Conservation (phyloP, 2,329 filamentous ascomycete genomes). For the Sarocladium strictum region DNA sequence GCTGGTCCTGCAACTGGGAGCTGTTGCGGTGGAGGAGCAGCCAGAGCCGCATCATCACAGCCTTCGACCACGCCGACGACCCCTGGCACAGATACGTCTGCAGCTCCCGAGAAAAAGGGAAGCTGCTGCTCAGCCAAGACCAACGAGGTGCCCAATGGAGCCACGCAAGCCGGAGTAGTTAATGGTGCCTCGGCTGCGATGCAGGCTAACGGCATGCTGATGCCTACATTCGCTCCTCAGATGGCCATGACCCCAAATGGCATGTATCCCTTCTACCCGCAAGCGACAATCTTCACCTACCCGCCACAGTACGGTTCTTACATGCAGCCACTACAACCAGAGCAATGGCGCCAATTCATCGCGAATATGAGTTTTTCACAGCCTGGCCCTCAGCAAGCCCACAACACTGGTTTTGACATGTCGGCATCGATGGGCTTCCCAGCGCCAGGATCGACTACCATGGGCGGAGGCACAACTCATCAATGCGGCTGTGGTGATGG, state of each 20-base stretch:
- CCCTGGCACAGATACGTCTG: not conserved
- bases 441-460: slow-evolving; percentile 10
- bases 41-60: slow-evolving; percentile 10
- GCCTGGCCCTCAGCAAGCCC: slow-evolving; percentile 17
- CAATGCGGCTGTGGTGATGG: slow-evolving; percentile 58
- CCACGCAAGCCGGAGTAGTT: not conserved
- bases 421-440: slow-evolving; percentile 14
- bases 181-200: not conserved
- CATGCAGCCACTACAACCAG: slow-evolving; percentile 48
- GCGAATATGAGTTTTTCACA: slow-evolving; percentile 32
- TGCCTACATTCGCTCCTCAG: slow-evolving; percentile 29
- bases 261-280: slow-evolving; percentile 34
- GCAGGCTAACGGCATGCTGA: slow-evolving; percentile 23
- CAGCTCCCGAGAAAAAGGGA: not conserved
- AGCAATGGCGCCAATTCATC: slow-evolving; percentile 45
- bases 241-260: slow-evolving; percentile 25
- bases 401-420: slow-evolving; percentile 11
- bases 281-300: slow-evolving; percentile 44
- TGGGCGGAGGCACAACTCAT: slow-evolving; percentile 27
- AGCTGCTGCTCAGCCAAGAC: slow-evolving; percentile 30
- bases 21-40: slow-evolving; percentile 17
- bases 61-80: slow-evolving; percentile 4
- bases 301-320: slow-evolving; percentile 49
- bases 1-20: slow-evolving; percentile 11
- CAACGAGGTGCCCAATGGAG: not conserved